Conservation (phyloP, 768 basidiomycete species). For the Macrolepiota dolichaula region DNA sequence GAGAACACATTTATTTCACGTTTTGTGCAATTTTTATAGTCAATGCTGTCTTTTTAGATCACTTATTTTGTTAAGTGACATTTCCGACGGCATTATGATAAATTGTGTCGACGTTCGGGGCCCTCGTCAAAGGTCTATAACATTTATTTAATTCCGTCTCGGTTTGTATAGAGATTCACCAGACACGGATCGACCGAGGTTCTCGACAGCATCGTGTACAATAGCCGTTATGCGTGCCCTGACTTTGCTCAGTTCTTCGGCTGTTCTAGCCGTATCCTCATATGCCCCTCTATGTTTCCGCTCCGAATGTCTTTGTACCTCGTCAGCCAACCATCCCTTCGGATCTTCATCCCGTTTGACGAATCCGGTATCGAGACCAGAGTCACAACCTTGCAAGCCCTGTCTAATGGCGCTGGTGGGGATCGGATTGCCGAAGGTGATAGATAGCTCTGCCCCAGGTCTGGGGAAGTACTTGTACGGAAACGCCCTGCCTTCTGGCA, state of each 20-base stretch:
- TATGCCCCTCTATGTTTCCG: conserved; percentile 9
- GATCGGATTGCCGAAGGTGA: conserved; percentile 81
- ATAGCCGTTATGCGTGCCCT: conserved; percentile 53
- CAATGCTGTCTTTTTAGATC: background rate
- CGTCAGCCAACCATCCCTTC: conserved; percentile 22
- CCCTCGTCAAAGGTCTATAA: conserved; percentile 1
- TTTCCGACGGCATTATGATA: background rate
- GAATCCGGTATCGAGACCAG: conserved; percentile 9
- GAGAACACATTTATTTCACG: background rate
- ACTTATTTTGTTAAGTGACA: background rate
- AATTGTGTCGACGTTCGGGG: too few species aligned
- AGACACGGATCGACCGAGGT: conserved; percentile 48
- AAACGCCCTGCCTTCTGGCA: conserved; percentile 81
- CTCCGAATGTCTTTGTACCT: background rate
- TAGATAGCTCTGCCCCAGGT: conserved; percentile 56
- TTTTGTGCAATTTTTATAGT: background rate
- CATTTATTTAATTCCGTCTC: background rate
- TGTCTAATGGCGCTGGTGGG: conserved; percentile 24
- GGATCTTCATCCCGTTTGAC: conserved; percentile 14
- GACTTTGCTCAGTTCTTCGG: conserved; percentile 18
- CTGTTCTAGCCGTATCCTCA: background rate
- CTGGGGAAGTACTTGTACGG: conserved; percentile 74
- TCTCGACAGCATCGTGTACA: conserved; percentile 51
- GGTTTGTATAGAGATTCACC: conserved; percentile 22
- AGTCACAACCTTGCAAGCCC: background rate